These are phyloP conservation scores for Setaria italica DNA, from an alignment of 202 grass and related monocot genomes.

Conservation along the genomic window DNA sequence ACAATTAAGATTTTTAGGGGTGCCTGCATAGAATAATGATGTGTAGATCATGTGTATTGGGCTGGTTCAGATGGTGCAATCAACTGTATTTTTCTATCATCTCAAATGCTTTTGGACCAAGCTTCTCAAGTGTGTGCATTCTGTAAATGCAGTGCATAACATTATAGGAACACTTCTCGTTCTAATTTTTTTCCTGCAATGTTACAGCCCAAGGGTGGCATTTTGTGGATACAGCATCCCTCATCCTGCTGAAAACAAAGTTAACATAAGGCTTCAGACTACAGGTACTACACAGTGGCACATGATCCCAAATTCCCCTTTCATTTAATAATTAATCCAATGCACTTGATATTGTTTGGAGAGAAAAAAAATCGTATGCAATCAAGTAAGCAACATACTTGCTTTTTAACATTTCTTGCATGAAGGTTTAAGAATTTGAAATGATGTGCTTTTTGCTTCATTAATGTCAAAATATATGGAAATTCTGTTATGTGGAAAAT, in stretches of 20 bases:
- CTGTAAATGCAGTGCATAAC: not conserved
- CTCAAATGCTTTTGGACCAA: conserved; percentile 1
- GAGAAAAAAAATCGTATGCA: no score
- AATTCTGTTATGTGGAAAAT: not conserved
- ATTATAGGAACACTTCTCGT: not conserved
- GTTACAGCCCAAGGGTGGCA: conserved; percentile 70
- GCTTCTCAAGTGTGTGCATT: not conserved
- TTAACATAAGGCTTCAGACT: conserved; percentile 66
- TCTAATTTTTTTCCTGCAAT: not conserved
- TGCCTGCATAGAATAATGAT: no score
- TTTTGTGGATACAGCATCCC: conserved; percentile 80
- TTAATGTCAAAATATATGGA: not conserved
- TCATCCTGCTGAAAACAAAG: conserved; percentile 72
- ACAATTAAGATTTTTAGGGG: no score
- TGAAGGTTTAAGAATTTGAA: conserved; percentile 9
- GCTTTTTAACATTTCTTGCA: not conserved
- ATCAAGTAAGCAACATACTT: not conserved
- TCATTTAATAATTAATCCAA: not conserved
- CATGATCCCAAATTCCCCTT: not conserved
- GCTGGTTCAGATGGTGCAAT: not conserved
- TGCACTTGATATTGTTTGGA: no score
- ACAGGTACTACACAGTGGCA: conserved; percentile 42
- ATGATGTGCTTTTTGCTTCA: not conserved
- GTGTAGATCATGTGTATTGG: not conserved
- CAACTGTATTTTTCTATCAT: not conserved